Base-by-base conservation (phyloP, 208 protist species). In the Jaenimonas drosophilae region DNA sequence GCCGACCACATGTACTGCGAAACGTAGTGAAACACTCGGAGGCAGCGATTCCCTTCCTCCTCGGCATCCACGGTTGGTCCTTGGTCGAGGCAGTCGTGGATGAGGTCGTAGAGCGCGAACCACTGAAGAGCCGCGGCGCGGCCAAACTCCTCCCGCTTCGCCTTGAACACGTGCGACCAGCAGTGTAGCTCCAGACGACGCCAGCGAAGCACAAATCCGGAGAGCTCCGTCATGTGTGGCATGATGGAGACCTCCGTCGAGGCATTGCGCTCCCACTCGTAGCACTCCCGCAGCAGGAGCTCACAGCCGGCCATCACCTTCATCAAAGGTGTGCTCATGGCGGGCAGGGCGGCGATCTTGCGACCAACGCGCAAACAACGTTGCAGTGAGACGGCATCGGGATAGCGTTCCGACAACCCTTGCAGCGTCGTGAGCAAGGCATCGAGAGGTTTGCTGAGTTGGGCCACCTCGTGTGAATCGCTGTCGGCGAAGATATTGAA, bases 241-340 rank as follows among this genome's bases (percentile, higher is more conserved):
- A 87, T 68, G 16, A 98, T 56, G 2, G 94, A 97, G 3, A 96
- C 80, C 26, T 70, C 70, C 29, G 86, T 84, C 2, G 76, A 72
- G 0, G 96, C 92, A 69, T 95, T 96, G 49, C 88, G 67, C 57
- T 99, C 95, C 96, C 96, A 99, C 50, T 98, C 94, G 53, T 97
- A 85, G 53, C 82, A 88, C 50, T 97, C 86, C 16, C 76, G 59
- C 30, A 98, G 56, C 9, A 99, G 63, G 32, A 98, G 52, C 79
- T 99, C 97, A 23, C 96, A 80, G 20, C 96, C 97, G 0, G 78
- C 51, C 68, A 98, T 76, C 24, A 98, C 59, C 56, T 96, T 90
- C 70, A 96, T 95, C 33, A 97, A 56, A n/a, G 91, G 91, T 16
- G 88, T 73, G 43, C 63, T 73, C 68, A 94, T 54, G 37, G 70